A percentile compares a stretch with the other conserved stretches of the same genome.
Conservation (phyloP, 257 asterid species). For the Plantago ovata region DNA sequence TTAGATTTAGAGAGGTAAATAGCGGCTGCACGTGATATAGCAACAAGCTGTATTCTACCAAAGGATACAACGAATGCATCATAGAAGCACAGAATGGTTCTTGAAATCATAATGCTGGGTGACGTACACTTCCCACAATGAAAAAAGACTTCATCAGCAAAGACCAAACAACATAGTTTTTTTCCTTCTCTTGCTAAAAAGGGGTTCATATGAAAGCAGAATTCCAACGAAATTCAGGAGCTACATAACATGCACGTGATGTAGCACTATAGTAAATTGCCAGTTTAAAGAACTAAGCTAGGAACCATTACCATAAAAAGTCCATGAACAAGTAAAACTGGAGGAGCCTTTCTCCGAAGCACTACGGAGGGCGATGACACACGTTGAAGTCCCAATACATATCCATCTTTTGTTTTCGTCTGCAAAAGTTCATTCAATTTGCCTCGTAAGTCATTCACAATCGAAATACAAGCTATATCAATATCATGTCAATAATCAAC, state of each 20-base stretch:
- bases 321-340: constrained; percentile 89
- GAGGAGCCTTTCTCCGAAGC: constrained; percentile 39
- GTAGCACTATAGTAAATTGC: not conserved
- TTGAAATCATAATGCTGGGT: constrained; percentile 2
- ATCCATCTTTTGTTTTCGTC: constrained; percentile 82
- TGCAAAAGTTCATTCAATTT: constrained; percentile 16
- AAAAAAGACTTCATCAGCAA: constrained; percentile 16
- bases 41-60: constrained; percentile 2
- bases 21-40: not conserved
- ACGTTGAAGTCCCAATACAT: constrained; percentile 82
- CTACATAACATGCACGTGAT: not conserved
- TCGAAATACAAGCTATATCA: constrained; percentile 3
- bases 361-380: constrained; percentile 57
- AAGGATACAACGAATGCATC: not conserved
- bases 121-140: constrained; percentile 1
- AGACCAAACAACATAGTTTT: constrained; percentile 1
- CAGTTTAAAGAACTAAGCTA: not conserved
- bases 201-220: too few species aligned
- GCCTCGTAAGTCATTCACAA: not conserved
- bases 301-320: constrained; percentile 63
- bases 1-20: not conserved
- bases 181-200: too few species aligned
- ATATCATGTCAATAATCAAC: not conserved
- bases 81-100: not conserved
- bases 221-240: too few species aligned